Percentiles rank a stretch among this genome's conserved stretches.
Conservation (phyloP, 2,329 filamentous ascomycete genomes). For the Phyllosticta capitalensis region DNA sequence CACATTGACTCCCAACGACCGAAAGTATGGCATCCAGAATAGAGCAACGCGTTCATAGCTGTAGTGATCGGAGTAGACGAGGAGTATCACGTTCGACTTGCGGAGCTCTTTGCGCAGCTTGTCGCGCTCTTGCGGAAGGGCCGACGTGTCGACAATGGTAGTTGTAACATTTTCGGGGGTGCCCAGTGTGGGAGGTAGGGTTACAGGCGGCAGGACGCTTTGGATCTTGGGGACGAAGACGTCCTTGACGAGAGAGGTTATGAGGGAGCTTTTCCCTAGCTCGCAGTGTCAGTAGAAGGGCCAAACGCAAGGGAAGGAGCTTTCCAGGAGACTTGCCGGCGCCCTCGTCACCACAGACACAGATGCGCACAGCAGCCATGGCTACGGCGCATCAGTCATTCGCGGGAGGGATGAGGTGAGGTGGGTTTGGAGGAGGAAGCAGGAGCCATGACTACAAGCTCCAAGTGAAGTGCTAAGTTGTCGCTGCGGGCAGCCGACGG, state of each 20-base stretch:
- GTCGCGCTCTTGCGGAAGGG: conserved; percentile 83
- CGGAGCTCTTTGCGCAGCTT: conserved; percentile 88
- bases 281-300: conserved; percentile 1
- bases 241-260: conserved; percentile 93
- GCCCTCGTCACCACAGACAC: conserved; percentile 91
- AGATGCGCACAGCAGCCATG: conserved; percentile 58
- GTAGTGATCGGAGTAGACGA: conserved; percentile 97
- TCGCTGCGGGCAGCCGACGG: not conserved
- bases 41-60: conserved; percentile 95
- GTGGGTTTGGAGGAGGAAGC: not conserved
- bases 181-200: conserved; percentile 83
- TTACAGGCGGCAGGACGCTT: conserved; percentile 86
- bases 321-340: conserved; percentile 45
- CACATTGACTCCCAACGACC: conserved; percentile 95
- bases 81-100: conserved; percentile 91
- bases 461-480: not conserved
- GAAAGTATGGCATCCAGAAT: conserved; percentile 98
- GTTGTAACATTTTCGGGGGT: conserved; percentile 96
- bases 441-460: not conserved
- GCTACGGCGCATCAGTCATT: conserved; percentile 12
- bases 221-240: conserved; percentile 96
- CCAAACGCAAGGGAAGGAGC: not conserved
- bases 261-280: conserved; percentile 46
- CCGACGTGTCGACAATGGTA: conserved; percentile 94
- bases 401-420: not conserved